Percentiles rank a stretch among this genome's conserved stretches.
Evolutionary conservation across 805 yeast genomes (phyloP).

Genomic region (Teunomyces aglyptinius): DNA sequence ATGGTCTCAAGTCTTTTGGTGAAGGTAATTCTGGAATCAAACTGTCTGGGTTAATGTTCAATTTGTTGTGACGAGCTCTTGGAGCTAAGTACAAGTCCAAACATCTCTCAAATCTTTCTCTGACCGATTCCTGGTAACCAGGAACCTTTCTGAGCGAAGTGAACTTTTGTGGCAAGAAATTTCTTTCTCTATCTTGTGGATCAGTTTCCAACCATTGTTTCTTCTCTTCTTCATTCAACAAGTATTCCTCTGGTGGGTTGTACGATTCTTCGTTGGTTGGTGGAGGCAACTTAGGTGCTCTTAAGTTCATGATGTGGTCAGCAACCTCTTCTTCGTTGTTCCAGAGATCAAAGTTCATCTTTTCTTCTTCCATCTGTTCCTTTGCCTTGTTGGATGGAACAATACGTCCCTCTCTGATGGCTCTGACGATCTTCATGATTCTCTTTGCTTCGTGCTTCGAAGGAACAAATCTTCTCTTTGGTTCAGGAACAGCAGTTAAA

Average conservation of each 20-base stretch:
- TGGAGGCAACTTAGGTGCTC: constrained; percentile 95
- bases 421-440: constrained; percentile 93
- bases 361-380: constrained; percentile 52
- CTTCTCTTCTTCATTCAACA: constrained; percentile 74
- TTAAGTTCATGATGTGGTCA: constrained; percentile 85
- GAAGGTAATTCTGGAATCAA: constrained; percentile 95
- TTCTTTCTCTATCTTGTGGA: constrained; percentile 73
- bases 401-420: constrained; percentile 94
- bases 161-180: constrained; percentile 80
- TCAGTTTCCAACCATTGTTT: constrained; percentile 67
- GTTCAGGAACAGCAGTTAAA: constrained; percentile 90
- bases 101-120: constrained; percentile 93
- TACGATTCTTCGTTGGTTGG: constrained; percentile 96
- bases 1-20: constrained; percentile 94
- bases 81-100: constrained; percentile 95
- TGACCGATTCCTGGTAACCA: constrained; percentile 78
- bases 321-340: constrained; percentile 50
- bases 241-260: constrained; percentile 96
- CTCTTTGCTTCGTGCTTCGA: constrained; percentile 96
- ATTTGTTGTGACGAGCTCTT: constrained; percentile 84
- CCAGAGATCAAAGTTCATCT: constrained; percentile 79
- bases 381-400: constrained; percentile 66
- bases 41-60: constrained; percentile 93
- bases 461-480: constrained; percentile 94
- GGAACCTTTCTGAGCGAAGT: constrained; percentile 87